phyloP scores from a whole-genome alignment of 331 rosid genomes.

The Malus hybrid region DNA sequence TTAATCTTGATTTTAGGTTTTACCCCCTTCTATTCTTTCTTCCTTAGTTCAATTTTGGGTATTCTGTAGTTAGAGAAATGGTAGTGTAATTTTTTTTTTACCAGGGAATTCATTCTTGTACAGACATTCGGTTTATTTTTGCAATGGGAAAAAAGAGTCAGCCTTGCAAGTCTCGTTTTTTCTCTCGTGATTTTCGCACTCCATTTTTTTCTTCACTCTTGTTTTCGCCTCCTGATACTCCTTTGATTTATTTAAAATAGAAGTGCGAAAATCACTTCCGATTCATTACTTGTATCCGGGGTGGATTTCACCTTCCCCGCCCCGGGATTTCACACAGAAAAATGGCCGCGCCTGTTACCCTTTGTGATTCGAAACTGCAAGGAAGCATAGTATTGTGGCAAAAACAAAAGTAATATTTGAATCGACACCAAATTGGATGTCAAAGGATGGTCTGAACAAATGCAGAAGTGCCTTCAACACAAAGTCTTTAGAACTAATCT shows the following conservation, averaged over 20 bases:
- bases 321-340: no score
- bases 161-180: not conserved
- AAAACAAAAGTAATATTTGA: not conserved
- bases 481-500: not conserved
- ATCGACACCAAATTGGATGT: not conserved
- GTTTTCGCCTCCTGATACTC: no score
- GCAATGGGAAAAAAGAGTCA: not conserved
- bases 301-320: no score
- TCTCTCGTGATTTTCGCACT: no score
- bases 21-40: not conserved
- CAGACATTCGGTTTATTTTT: conserved; percentile 33
- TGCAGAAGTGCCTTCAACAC: not conserved
- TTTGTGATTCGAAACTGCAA: not conserved
- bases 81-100: conserved; percentile 44
- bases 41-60: conserved; percentile 12
- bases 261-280: no score
- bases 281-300: no score
- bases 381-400: not conserved
- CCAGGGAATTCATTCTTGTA: conserved; percentile 61
- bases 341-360: no score
- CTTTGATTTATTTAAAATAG: no score
- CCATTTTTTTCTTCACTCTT: no score
- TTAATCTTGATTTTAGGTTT: conserved; percentile 19
- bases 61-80: conserved; percentile 30
- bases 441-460: not conserved